phyloP scores from a whole-genome alignment of 1,284 basidiomycete genomes.

The Marasmius sp. region DNA sequence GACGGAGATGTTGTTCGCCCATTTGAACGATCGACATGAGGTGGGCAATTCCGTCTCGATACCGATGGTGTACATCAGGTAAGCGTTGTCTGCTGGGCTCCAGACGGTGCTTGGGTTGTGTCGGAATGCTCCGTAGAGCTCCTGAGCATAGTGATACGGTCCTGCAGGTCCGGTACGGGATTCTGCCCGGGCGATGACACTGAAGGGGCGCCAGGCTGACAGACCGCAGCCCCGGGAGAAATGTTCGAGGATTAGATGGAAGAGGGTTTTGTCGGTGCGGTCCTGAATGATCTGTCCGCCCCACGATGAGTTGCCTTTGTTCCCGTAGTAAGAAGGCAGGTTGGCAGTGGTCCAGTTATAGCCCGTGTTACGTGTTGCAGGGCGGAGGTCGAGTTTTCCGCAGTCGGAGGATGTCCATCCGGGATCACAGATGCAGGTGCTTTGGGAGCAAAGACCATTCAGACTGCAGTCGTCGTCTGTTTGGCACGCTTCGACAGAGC shows the following conservation, averaged over 20 bases:
- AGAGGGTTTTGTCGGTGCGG: background rate
- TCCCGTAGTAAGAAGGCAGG: background rate
- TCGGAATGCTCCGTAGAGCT: background rate
- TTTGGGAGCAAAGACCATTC: background rate
- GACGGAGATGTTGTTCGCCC: background rate
- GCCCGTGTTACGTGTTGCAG: background rate
- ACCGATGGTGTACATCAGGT: background rate
- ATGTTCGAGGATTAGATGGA: background rate
- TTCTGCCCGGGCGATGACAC: background rate
- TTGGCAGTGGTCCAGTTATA: background rate
- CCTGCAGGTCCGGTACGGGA: background rate
- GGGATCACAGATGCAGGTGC: background rate
- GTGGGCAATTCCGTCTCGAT: background rate
- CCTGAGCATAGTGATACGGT: background rate
- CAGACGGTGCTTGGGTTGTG: background rate
- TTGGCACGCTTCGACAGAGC: background rate
- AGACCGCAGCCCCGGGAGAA: background rate
- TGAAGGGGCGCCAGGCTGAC: background rate
- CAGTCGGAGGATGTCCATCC: background rate
- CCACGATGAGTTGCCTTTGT: background rate
- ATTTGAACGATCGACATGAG: background rate
- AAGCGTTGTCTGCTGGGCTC: background rate
- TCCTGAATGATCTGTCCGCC: background rate
- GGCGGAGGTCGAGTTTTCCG: background rate
- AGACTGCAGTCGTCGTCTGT: background rate